Evolutionary conservation across 768 basidiomycete genomes (phyloP).

Genomic region (Auricularia sp.): DNA sequence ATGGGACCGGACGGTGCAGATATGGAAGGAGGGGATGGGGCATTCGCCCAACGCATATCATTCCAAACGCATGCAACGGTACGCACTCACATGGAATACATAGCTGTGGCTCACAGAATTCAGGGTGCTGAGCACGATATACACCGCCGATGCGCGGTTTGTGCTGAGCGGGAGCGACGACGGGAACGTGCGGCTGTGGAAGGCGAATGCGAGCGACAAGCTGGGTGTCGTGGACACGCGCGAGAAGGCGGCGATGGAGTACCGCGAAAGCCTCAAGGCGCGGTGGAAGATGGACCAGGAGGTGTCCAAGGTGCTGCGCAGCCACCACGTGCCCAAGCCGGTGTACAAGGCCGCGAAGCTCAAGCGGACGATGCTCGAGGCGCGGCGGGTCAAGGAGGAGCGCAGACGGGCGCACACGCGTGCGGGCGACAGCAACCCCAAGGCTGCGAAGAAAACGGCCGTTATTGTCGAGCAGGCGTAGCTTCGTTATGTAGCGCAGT

Average conservation of each 20-base stretch:
- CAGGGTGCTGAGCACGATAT: constrained; percentile 82
- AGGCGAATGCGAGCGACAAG: constrained; percentile 84
- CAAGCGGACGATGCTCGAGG: constrained; percentile 89
- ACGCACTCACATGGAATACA: constrained; percentile 8
- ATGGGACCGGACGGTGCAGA: constrained; percentile 88
- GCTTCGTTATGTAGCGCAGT: neutral
- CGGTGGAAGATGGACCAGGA: constrained; percentile 81
- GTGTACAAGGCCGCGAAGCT: constrained; percentile 80
- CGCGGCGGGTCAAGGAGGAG: constrained; percentile 85
- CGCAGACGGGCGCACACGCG: constrained; percentile 82
- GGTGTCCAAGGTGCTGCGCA: constrained; percentile 69
- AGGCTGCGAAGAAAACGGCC: constrained; percentile 81
- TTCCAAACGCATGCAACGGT: constrained; percentile 99
- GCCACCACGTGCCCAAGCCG: constrained; percentile 80
- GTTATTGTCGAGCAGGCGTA: constrained; percentile 68
- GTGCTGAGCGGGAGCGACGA: constrained; percentile 88
- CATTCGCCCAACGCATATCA: constrained; percentile 85
- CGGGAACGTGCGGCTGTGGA: constrained; percentile 93
- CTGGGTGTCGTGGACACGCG: constrained; percentile 83
- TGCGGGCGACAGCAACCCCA: constrained; percentile 77
- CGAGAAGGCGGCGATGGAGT: constrained; percentile 87
- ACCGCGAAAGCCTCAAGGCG: constrained; percentile 77
- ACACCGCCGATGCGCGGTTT: constrained; percentile 85
- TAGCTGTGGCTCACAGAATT: neutral
- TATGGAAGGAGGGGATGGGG: constrained; percentile 86